phyloP scores from a whole-genome alignment of 2,329 filamentous ascomycete species.

The Botryotinia narcissicola region DNA sequence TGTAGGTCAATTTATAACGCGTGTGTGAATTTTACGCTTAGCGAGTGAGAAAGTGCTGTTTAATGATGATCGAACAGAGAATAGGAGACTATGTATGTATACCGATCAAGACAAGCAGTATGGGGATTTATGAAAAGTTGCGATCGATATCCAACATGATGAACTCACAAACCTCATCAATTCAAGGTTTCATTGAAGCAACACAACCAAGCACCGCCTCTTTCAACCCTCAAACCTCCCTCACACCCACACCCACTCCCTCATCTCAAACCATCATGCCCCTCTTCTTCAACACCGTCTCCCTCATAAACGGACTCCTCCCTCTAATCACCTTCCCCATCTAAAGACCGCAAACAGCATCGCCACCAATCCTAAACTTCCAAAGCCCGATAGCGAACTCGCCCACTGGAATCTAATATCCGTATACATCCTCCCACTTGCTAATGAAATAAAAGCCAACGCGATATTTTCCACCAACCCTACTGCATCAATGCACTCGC shows the following conservation, averaged over 20 bases:
- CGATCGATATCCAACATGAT: not conserved
- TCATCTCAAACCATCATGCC: not conserved
- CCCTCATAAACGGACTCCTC: not conserved
- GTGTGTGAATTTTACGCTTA: not conserved
- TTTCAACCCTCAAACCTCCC: not conserved
- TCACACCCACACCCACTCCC: too few species aligned
- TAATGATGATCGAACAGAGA: not conserved
- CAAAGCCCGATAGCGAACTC: slow-evolving; percentile 47
- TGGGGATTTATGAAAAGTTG: not conserved
- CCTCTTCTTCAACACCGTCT: not conserved
- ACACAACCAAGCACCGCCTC: not conserved
- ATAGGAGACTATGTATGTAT: not conserved
- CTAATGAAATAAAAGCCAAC: slow-evolving; percentile 48
- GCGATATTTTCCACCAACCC: slow-evolving; percentile 50
- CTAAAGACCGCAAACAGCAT: slow-evolving; percentile 46
- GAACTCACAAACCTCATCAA: too few species aligned
- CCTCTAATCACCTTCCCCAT: slow-evolving; percentile 27
- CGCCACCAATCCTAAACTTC: slow-evolving; percentile 44
- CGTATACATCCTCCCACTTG: slow-evolving; percentile 47
- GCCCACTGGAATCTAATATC: slow-evolving; percentile 50
- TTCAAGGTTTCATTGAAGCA: too few species aligned
- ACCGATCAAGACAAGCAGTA: not conserved
- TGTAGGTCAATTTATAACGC: not conserved
- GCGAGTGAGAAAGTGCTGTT: not conserved
- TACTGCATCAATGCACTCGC: slow-evolving; percentile 48